Evolutionary conservation across 352 stramenopile species (phyloP).

Genomic region (Globisporangium takayamanum): DNA sequence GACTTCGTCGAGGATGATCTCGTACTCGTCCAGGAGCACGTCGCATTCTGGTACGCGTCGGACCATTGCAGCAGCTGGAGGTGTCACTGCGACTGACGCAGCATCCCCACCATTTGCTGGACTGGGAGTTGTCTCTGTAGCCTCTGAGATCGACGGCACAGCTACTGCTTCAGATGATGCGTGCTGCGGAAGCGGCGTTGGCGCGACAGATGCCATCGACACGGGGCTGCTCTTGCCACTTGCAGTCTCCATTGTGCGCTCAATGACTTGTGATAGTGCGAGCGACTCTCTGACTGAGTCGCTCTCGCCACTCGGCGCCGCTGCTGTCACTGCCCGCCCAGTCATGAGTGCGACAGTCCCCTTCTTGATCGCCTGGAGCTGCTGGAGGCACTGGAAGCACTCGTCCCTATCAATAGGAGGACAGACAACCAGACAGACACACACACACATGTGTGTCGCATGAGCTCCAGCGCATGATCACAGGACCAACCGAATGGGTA

Average conservation of each 20-base stretch:
- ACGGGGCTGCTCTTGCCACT: constrained; percentile 17
- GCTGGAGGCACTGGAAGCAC: constrained; percentile 73
- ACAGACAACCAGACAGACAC: background rate
- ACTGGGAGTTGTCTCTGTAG: background rate
- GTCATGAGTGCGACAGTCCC: constrained; percentile 54
- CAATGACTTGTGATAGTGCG: background rate
- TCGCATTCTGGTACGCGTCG: constrained; percentile 36
- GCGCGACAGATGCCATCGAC: constrained; percentile 14
- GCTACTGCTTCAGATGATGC: background rate
- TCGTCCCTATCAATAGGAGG: constrained; percentile 47
- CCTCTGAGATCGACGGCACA: background rate
- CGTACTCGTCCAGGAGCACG: constrained; percentile 52
- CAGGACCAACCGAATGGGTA: too few relatives aligned
- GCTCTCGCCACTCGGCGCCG: constrained; percentile 2
- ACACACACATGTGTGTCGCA: background rate
- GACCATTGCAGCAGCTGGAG: constrained; percentile 5
- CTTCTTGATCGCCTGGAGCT: constrained; percentile 71
- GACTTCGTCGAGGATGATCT: constrained; percentile 68
- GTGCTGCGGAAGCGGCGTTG: background rate
- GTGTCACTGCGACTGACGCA: constrained; percentile 1
- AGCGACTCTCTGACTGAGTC: background rate
- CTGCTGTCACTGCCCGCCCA: constrained; percentile 5
- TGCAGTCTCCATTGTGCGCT: background rate
- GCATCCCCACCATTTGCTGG: background rate
- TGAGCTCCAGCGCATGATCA: too few relatives aligned